A percentile compares a stretch with the other conserved stretches of the same genome.
Conservation (phyloP, 1,284 basidiomycete genomes). For the Fomes fomentarius region DNA sequence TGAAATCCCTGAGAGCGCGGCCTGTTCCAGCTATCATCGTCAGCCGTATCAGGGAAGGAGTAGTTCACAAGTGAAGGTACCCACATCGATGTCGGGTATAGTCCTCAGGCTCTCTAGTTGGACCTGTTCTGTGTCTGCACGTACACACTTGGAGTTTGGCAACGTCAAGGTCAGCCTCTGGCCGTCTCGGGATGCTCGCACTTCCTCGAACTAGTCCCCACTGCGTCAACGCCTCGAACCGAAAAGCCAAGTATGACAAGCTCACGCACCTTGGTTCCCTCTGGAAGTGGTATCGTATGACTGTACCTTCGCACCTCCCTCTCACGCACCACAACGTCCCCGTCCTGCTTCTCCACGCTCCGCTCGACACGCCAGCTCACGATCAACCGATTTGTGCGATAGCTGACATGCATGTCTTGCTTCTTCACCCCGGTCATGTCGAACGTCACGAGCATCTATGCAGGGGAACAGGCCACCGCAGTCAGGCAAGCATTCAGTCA, state of each 20-base stretch:
- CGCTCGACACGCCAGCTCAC: conserved; percentile 68
- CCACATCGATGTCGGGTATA: conserved; percentile 22
- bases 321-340: conserved; percentile 60
- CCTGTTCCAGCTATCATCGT: conserved; percentile 1
- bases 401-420: conserved; percentile 74
- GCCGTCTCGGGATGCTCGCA: conserved; percentile 63
- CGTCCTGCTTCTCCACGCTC: conserved; percentile 61
- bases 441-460: conserved; percentile 49
- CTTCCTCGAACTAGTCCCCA: conserved; percentile 62
- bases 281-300: conserved; percentile 50
- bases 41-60: not conserved
- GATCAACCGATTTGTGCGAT: conserved; percentile 61
- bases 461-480: not conserved
- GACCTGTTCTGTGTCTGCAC: conserved; percentile 8
- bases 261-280: conserved; percentile 45
- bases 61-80: not conserved
- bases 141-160: conserved; percentile 47
- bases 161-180: conserved; percentile 62
- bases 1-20: conserved; percentile 19
- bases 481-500: too few relatives aligned
- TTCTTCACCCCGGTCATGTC: conserved; percentile 68
- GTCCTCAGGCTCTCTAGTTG: conserved; percentile 8
- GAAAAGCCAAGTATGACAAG: not conserved
- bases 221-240: conserved; percentile 1
- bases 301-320: conserved; percentile 55